Evolutionary conservation across 768 basidiomycete species (phyloP).

Genomic region (Kwoniella europaea): DNA sequence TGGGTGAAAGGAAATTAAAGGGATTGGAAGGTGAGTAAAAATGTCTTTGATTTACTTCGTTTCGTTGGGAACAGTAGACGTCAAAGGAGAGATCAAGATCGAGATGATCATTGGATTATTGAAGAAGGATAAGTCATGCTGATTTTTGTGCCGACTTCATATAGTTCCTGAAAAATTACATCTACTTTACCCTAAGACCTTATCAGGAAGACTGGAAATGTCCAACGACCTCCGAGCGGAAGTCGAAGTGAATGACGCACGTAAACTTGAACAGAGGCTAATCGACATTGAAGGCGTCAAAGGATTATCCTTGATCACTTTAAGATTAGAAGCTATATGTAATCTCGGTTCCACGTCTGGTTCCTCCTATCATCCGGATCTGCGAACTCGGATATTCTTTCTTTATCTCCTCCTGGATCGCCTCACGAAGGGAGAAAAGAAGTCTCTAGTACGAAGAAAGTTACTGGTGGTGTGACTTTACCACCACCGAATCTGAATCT

Average conservation of each 20-base stretch:
- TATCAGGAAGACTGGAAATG: slow-evolving; percentile 73
- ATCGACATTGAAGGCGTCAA: slow-evolving; percentile 70
- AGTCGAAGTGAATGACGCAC: slow-evolving; percentile 50
- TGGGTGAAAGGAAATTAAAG: slow-evolving; percentile 91
- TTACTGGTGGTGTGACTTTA: not conserved
- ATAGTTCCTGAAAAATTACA: slow-evolving; percentile 79
- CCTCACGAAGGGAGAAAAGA: slow-evolving; percentile 46
- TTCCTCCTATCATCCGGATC: not conserved
- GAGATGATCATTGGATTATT: not conserved
- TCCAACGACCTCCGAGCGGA: slow-evolving; percentile 51
- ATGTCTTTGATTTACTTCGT: no score
- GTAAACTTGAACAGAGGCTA: slow-evolving; percentile 36
- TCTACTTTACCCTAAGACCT: slow-evolving; percentile 75
- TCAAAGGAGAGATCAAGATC: not conserved
- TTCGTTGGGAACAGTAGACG: no score
- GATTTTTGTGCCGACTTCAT: not conserved
- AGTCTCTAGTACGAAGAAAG: not conserved
- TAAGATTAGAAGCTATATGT: slow-evolving; percentile 77
- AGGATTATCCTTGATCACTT: slow-evolving; percentile 72
- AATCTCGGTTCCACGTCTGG: not conserved
- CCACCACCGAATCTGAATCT: slow-evolving; percentile 30
- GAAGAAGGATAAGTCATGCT: not conserved
- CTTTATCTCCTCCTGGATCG: slow-evolving; percentile 55
- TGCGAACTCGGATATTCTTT: not conserved
- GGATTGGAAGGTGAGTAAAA: slow-evolving; percentile 70